A percentile compares a stretch with the other conserved stretches of the same genome.
These are phyloP conservation scores for Aspergillus hancockii DNA, from an alignment of 495 filamentous ascomycete species.

Conservation along the genomic window DNA sequence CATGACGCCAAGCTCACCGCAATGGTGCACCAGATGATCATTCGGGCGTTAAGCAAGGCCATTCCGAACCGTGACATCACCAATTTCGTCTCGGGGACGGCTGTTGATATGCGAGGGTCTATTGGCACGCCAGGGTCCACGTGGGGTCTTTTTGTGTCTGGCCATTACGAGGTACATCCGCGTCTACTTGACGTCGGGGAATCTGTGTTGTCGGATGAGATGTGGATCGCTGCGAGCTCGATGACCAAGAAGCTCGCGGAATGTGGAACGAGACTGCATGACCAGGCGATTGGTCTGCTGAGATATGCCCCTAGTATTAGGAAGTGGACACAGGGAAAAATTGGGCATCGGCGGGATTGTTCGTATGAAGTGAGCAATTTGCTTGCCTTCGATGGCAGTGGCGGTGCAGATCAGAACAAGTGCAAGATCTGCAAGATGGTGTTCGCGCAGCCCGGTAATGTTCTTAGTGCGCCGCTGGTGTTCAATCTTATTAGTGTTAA, in stretches of 20 bases:
- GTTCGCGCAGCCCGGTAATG: constrained; percentile 23
- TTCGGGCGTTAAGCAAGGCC: constrained; percentile 13
- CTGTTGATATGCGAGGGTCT: constrained; percentile 16
- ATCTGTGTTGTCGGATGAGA: neutral
- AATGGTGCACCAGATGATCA: constrained; percentile 18
- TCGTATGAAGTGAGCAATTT: constrained; percentile 26
- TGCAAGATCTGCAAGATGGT: constrained; percentile 13
- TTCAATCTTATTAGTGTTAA: constrained; percentile 20
- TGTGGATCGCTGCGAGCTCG: constrained; percentile 17
- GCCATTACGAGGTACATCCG: constrained; percentile 8
- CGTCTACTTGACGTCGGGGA: neutral
- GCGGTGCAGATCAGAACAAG: neutral
- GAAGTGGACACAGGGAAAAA: constrained; percentile 10
- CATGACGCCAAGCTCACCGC: constrained; percentile 19
- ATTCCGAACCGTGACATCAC: constrained; percentile 1
- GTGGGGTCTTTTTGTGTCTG: constrained; percentile 20
- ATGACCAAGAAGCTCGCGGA: constrained; percentile 18
- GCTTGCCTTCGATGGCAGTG: constrained; percentile 17
- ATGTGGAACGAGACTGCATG: constrained; percentile 15
- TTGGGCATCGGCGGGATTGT: constrained; percentile 19
- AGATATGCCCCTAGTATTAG: constrained; percentile 19
- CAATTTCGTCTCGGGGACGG: constrained; percentile 17
- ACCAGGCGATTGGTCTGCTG: constrained; percentile 22
- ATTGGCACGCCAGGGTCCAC: constrained; percentile 11
- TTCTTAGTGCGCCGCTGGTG: constrained; percentile 14